phyloP scores from a whole-genome alignment of 495 filamentous ascomycete species.

The Penicillium desertorum region DNA sequence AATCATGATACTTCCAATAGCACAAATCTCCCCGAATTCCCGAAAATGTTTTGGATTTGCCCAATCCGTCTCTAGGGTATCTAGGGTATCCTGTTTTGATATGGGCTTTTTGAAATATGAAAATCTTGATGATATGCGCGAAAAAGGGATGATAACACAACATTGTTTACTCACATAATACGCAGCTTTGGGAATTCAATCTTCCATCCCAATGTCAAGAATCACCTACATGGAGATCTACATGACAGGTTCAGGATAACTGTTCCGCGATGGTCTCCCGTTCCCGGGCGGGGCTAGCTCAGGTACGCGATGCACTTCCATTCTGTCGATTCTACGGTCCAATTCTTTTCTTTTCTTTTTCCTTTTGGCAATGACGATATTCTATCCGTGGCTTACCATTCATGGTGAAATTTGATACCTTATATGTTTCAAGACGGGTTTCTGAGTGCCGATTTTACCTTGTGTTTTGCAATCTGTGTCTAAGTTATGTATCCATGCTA shows the following conservation, averaged over 20 bases:
- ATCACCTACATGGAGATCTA: background rate
- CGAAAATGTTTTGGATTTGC: background rate
- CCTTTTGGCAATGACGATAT: constrained; percentile 17
- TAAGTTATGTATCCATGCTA: background rate
- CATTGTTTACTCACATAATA: background rate
- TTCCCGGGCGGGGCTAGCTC: constrained; percentile 6
- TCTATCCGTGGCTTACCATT: constrained; percentile 14
- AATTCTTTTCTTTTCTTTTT: background rate
- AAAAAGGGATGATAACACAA: background rate
- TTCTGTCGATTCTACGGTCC: background rate
- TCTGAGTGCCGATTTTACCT: constrained; percentile 19
- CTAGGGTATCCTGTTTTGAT: background rate
- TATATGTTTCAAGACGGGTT: constrained; percentile 33
- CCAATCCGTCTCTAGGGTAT: background rate
- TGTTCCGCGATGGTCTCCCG: background rate
- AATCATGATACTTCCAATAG: background rate
- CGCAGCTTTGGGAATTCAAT: background rate
- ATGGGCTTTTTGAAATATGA: background rate
- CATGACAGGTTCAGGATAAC: background rate
- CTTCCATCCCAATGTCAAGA: background rate
- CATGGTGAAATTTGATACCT: constrained; percentile 23
- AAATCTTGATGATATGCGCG: background rate
- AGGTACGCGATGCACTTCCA: constrained; percentile 14
- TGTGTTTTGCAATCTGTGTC: background rate
- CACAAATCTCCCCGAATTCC: background rate